These are phyloP conservation scores for Talaromyces sp. DNA, from an alignment of 2,329 filamentous ascomycete genomes.

Conservation along the genomic window DNA sequence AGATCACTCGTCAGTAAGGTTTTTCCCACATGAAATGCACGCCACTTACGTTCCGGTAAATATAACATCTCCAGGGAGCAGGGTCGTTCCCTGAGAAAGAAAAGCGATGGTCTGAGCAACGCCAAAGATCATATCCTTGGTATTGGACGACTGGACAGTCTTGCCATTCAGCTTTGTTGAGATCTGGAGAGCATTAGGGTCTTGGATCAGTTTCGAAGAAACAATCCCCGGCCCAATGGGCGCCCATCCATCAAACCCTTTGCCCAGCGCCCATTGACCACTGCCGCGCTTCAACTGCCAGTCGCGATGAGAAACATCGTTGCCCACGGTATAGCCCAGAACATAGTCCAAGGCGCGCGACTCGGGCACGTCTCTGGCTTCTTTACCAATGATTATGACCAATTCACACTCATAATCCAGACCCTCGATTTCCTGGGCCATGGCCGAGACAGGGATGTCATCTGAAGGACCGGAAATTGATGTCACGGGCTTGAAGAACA, in stretches of 20 bases:
- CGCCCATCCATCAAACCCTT: constrained; percentile 72
- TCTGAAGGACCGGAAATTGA: constrained; percentile 61
- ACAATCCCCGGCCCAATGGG: constrained; percentile 70
- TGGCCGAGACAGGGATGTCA: constrained; percentile 59
- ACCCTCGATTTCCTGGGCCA: constrained; percentile 62
- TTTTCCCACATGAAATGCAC: constrained; percentile 30
- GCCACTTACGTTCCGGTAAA: constrained; percentile 42
- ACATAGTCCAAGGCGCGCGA: constrained; percentile 64
- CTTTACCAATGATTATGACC: constrained; percentile 65
- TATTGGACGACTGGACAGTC: constrained; percentile 44
- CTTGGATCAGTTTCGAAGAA: constrained; percentile 42
- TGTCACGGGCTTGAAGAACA: constrained; percentile 70
- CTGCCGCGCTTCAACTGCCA: constrained; percentile 67
- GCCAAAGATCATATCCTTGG: constrained; percentile 47
- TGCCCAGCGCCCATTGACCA: constrained; percentile 66
- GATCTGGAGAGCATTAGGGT: constrained; percentile 38
- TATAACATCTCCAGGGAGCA: constrained; percentile 37
- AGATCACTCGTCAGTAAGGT: constrained; percentile 56
- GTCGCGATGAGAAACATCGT: constrained; percentile 75
- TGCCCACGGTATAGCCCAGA: constrained; percentile 68
- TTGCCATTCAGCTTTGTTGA: constrained; percentile 47
- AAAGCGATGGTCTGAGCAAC: constrained; percentile 44
- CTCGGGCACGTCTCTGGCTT: constrained; percentile 61
- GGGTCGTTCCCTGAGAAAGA: constrained; percentile 39
- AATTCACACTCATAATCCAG: constrained; percentile 80